These are phyloP conservation scores for Ogataea naganishii DNA, from an alignment of 805 yeast species.

Conservation along the genomic window DNA sequence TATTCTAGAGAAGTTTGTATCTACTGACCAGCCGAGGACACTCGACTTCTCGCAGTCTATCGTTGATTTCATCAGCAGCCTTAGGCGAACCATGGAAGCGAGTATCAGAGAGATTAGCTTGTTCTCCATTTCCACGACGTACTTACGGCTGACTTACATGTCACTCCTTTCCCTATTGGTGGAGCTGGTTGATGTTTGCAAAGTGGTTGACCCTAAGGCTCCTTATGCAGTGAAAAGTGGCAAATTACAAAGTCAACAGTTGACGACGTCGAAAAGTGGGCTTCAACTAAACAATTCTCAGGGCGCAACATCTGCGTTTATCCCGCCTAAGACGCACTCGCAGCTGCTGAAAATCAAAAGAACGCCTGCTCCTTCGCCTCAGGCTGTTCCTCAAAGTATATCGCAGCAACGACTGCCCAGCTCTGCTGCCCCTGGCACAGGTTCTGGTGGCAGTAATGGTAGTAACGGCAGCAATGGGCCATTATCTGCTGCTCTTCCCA, in stretches of 20 bases:
- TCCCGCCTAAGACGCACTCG: constrained; percentile 5
- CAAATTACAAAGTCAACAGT: too few relatives aligned
- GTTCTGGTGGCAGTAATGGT: background rate
- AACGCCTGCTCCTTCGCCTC: constrained; percentile 10
- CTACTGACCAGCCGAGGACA: too few relatives aligned
- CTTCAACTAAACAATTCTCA: constrained; percentile 5
- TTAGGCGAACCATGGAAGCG: too few relatives aligned
- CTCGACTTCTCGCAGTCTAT: too few relatives aligned
- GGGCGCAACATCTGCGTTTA: constrained; percentile 4
- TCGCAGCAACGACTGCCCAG: background rate
- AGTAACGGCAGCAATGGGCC: constrained; percentile 12
- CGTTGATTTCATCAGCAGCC: too few relatives aligned
- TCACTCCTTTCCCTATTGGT: constrained; percentile 19
- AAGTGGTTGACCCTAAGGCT: constrained; percentile 17
- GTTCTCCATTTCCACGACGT: too few relatives aligned
- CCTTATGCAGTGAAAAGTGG: too few relatives aligned
- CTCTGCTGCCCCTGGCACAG: background rate
- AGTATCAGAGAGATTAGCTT: too few relatives aligned
- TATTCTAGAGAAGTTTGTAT: too few relatives aligned
- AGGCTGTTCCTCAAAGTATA: background rate
- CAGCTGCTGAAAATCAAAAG: constrained; percentile 12
- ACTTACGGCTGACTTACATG: constrained; percentile 18
- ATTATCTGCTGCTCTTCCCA: constrained; percentile 8
- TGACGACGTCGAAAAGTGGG: constrained; percentile 8
- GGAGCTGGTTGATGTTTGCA: constrained; percentile 17